These are phyloP conservation scores for Mitosporidium daphniae DNA, from an alignment of 371 early-diverging fungal genomes.

Conservation along the genomic window DNA sequence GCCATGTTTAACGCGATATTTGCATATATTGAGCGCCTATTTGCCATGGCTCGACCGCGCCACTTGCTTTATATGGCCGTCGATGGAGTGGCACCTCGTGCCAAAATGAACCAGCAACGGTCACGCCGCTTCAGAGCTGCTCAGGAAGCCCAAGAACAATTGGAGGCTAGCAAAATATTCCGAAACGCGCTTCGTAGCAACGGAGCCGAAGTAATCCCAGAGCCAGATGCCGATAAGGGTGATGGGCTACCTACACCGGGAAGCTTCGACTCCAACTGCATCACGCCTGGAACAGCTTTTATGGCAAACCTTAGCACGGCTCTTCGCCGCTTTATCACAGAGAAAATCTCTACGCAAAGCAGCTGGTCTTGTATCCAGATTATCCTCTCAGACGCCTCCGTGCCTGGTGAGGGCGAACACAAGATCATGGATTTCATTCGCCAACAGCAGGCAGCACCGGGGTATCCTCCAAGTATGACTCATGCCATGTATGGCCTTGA, in stretches of 20 bases:
- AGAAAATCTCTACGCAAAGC: slow-evolving; percentile 22
- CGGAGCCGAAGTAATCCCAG: slow-evolving; percentile 10
- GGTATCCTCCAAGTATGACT: slow-evolving; percentile 43
- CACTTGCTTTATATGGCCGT: slow-evolving; percentile 72
- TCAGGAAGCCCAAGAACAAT: slow-evolving; percentile 18
- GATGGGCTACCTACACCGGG: slow-evolving; percentile 4
- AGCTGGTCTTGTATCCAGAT: slow-evolving; percentile 11
- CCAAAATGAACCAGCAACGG: slow-evolving; percentile 97
- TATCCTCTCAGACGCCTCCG: slow-evolving; percentile 65
- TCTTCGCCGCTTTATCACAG: slow-evolving; percentile 50
- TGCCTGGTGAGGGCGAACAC: slow-evolving; percentile 98
- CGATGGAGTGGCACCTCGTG: slow-evolving; percentile 97
- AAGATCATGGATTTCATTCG: slow-evolving; percentile 96
- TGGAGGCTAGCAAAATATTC: too few relatives aligned
- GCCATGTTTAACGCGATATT: slow-evolving; percentile 73
- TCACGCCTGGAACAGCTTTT: slow-evolving; percentile 96
- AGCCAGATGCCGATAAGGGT: slow-evolving; percentile 11
- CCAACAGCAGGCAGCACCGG: slow-evolving; percentile 24
- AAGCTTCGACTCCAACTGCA: slow-evolving; percentile 84
- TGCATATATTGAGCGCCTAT: slow-evolving; percentile 63
- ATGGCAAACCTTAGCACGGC: slow-evolving; percentile 59
- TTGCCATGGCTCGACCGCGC: slow-evolving; percentile 52
- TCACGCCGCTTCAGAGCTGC: slow-evolving; percentile 81
- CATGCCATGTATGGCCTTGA: slow-evolving; percentile 92
- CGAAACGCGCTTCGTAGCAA: too few relatives aligned